Evolutionary conservation across 2,329 filamentous ascomycete species (phyloP).

Genomic region (Microsporum ferrugineum): DNA sequence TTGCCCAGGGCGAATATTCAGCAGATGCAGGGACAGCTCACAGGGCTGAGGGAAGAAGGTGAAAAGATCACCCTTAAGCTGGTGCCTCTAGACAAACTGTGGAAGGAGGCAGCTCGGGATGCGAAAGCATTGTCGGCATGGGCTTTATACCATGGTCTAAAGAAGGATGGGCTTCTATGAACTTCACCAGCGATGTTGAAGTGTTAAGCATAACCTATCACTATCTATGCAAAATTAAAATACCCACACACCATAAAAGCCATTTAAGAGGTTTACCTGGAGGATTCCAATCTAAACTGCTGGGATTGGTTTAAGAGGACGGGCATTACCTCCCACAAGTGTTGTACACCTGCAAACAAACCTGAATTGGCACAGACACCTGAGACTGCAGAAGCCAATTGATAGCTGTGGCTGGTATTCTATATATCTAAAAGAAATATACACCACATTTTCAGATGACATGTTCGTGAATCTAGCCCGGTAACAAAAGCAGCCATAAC

Average conservation of each 20-base stretch:
- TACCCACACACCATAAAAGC: no score
- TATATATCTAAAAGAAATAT: neutral
- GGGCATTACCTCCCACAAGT: no score
- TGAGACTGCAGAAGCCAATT: neutral
- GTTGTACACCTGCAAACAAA: no score
- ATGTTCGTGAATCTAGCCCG: no score
- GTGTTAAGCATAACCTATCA: no score
- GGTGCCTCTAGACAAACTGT: conserved; percentile 40
- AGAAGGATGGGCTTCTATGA: conserved; percentile 36
- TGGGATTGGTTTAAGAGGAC: neutral
- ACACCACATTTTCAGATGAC: no score
- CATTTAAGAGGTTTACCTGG: no score
- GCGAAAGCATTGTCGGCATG: conserved; percentile 46
- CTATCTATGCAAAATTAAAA: no score
- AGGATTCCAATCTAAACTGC: neutral
- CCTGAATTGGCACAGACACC: neutral
- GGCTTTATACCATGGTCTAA: conserved; percentile 45
- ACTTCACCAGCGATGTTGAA: neutral
- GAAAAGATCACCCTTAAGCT: conserved; percentile 51
- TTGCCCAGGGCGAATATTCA: conserved; percentile 40
- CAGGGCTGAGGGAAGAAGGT: conserved; percentile 43
- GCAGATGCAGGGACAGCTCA: conserved; percentile 42
- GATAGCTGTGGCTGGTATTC: neutral
- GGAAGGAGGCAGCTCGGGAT: conserved; percentile 45
- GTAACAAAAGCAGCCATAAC: no score